Conservation (phyloP, 2,329 filamentous ascomycete species). For the Penicillium paneum region DNA sequence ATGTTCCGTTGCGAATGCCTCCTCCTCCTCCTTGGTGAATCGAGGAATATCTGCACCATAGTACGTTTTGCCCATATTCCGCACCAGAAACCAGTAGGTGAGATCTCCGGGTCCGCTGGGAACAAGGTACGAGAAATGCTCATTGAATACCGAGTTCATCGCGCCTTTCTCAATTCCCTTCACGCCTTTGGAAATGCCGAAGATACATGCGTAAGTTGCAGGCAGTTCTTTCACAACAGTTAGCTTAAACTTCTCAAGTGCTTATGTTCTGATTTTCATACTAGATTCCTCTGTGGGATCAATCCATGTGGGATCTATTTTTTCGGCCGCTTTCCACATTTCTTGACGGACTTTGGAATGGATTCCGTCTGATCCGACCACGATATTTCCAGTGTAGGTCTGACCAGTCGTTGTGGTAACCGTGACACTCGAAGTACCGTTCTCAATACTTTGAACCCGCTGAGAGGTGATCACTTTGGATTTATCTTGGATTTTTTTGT, state of each 20-base stretch:
- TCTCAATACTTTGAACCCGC: slow-evolving; percentile 9
- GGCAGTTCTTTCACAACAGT: slow-evolving; percentile 11
- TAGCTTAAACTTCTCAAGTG: not conserved
- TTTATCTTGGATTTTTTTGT: slow-evolving; percentile 25
- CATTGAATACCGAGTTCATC: slow-evolving; percentile 14
- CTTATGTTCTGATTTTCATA: not conserved
- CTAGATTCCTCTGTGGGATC: slow-evolving; percentile 15
- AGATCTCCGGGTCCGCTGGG: slow-evolving; percentile 18
- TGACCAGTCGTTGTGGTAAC: slow-evolving; percentile 14
- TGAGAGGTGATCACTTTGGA: slow-evolving; percentile 18
- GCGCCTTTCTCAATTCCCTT: slow-evolving; percentile 12
- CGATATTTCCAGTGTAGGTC: slow-evolving; percentile 28
- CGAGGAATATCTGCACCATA: slow-evolving; percentile 21
- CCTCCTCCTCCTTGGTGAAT: slow-evolving; percentile 22
- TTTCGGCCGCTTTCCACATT: slow-evolving; percentile 29
- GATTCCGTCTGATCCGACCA: slow-evolving; percentile 45
- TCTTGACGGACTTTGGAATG: slow-evolving; percentile 38
- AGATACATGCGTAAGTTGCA: slow-evolving; percentile 29
- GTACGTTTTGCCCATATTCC: slow-evolving; percentile 16
- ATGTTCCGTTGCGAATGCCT: slow-evolving; percentile 13
- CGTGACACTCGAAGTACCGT: not conserved
- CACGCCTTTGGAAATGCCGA: slow-evolving; percentile 22
- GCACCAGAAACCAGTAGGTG: slow-evolving; percentile 26
- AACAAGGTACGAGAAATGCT: slow-evolving; percentile 21
- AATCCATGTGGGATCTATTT: slow-evolving; percentile 15